Base-by-base conservation (phyloP, 768 basidiomycete genomes). In the Holtermannia corniformis region DNA sequence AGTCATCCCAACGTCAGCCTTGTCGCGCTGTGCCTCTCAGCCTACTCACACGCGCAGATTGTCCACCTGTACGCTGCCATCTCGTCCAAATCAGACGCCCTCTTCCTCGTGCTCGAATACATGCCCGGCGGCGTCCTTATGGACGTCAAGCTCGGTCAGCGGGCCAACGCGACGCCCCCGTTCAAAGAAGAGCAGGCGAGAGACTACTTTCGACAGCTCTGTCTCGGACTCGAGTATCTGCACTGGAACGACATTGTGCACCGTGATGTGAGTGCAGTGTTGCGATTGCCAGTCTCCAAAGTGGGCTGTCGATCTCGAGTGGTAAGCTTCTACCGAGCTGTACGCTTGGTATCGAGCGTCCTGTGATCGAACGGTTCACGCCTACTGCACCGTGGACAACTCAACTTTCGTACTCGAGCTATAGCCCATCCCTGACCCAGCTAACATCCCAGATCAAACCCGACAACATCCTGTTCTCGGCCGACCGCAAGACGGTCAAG, bases 21-120 rank as follows among this genome's bases (percentile, higher is more conserved):
- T 3, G 37, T 20, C 21, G 21, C 20, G 25, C 22, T 11, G 23
- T 14, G n/a, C 16, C 16, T n/a, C 7, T 24, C 20, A 11, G 32
- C 21, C 7, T 46, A 46, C 46, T 54, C 25, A 32, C n/a, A 4
- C n/a, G 21, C 40, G 2, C 54, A 73, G 69, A 61, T 73, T 44
- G 67, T 73, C 16, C 62, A 63, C 19, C 65, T 73, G 2, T 72
- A 69, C 59, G 72, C 72, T 52, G 72, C 70, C 3, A 71, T 73
- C 44, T 71, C 72, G 12, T 68, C 71, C 1, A 66, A 58, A 7
- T 62, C 66, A 4, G 72, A 73, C 54, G 58, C 67, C 2, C 55
- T 73, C 4, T 73, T 69, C 54, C 62, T 73, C 27, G 71, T 73
- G 4, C 66, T 73, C 21, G 72, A 73, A 53, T 73, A 69, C 54